Conservation (phyloP, 352 stramenopile genomes). For the Phytophthora vignae region DNA sequence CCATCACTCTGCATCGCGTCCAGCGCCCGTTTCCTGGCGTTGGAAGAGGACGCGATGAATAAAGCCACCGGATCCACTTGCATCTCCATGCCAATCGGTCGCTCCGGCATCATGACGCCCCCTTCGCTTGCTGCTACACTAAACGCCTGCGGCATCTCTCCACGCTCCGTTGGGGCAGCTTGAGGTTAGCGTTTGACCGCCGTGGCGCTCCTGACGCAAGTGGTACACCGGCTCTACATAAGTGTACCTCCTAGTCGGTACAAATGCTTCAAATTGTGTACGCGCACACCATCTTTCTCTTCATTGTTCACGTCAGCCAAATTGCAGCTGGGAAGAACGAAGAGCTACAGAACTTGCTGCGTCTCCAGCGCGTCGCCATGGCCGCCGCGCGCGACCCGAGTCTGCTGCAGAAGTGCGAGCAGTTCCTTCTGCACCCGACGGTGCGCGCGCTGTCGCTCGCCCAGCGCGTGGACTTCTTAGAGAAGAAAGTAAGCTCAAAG, state of each 20-base stretch:
- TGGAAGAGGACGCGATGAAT: not conserved
- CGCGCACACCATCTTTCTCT: not conserved
- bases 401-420: slow-evolving; percentile 68
- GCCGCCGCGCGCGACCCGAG: slow-evolving; percentile 23
- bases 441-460: slow-evolving; percentile 72
- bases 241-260: not conserved
- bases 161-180: not conserved
- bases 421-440: slow-evolving; percentile 72
- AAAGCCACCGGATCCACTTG: not conserved
- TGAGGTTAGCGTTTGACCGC: not conserved
- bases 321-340: not conserved
- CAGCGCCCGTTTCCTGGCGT: slow-evolving; percentile 2
- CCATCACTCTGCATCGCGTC: slow-evolving; percentile 19
- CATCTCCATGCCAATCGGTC: not conserved
- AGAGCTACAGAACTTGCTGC: not conserved
- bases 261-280: not conserved
- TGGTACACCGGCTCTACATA: not conserved
- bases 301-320: slow-evolving; percentile 5
- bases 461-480: slow-evolving; percentile 77
- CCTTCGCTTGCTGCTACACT: not conserved
- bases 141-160: not conserved
- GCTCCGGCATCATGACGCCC: not conserved
- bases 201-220: too few species aligned
- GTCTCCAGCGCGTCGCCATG: slow-evolving; percentile 25
- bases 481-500: slow-evolving; percentile 54